These are phyloP conservation scores for Mortierella sp. DNA, from an alignment of 371 early-diverging fungal genomes.

Conservation along the genomic window DNA sequence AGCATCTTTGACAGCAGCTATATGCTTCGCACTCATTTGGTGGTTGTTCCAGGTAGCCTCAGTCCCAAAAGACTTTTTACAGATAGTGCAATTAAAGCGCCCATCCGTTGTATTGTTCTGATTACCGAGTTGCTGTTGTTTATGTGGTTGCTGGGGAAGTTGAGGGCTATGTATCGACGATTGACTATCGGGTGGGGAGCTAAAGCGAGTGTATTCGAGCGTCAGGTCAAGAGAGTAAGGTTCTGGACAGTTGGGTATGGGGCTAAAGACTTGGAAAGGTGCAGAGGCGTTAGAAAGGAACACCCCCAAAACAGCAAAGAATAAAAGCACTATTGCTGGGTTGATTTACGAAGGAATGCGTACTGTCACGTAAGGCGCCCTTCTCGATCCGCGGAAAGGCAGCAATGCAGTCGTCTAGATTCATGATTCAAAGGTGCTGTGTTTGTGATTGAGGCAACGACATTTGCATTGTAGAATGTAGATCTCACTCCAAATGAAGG, in stretches of 20 bases:
- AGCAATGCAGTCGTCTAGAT: constrained; percentile 40
- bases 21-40: constrained; percentile 53
- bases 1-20: constrained; percentile 45
- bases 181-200: background rate
- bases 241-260: constrained; percentile 24
- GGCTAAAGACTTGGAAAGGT: constrained; percentile 33
- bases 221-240: constrained; percentile 43
- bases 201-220: constrained; percentile 34
- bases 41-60: constrained; percentile 56
- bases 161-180: background rate
- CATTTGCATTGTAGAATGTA: background rate
- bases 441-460: background rate
- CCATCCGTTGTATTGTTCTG: constrained; percentile 9
- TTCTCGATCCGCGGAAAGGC: constrained; percentile 38
- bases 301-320: background rate
- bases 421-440: constrained; percentile 9
- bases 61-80: constrained; percentile 53
- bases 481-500: background rate
- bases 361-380: constrained; percentile 44
- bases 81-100: constrained; percentile 37
- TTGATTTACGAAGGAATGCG: background rate
- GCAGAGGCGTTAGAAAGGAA: background rate
- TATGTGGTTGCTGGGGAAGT: constrained; percentile 5
- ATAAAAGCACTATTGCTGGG: background rate
- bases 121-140: constrained; percentile 11